These are phyloP conservation scores for Hemisphaericaspora xylofermentans DNA, from an alignment of 1,139 yeast genomes.

Conservation along the genomic window DNA sequence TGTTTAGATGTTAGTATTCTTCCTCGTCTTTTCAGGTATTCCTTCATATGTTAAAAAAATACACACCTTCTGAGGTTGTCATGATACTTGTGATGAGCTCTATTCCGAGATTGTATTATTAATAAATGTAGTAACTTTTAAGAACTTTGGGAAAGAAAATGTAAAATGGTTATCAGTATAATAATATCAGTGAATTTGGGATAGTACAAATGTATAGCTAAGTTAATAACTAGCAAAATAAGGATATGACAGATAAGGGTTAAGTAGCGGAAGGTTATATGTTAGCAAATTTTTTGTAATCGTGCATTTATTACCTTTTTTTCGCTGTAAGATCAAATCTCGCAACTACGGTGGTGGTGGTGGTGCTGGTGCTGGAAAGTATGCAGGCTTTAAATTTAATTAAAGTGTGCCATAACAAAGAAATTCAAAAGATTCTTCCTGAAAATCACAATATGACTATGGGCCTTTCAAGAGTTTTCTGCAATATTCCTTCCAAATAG, in stretches of 20 bases:
- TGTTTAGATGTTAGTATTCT: not conserved
- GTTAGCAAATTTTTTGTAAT: too few relatives aligned
- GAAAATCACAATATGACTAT: not conserved
- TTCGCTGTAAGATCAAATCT: too few relatives aligned
- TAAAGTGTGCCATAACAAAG: not conserved
- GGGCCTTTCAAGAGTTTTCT: not conserved
- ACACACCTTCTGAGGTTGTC: slow-evolving; percentile 12
- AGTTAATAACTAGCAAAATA: too few relatives aligned
- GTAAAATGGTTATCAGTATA: too few relatives aligned
- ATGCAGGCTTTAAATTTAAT: not conserved
- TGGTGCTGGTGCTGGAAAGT: not conserved
- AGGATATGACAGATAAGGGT: too few relatives aligned
- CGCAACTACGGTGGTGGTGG: not conserved
- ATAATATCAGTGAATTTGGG: too few relatives aligned
- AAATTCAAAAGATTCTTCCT: not conserved
- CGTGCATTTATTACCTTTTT: too few relatives aligned
- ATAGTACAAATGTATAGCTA: too few relatives aligned
- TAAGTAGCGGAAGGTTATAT: too few relatives aligned
- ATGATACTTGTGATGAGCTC: too few relatives aligned
- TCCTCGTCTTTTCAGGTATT: not conserved
- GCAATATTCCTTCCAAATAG: not conserved
- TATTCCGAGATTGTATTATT: not conserved
- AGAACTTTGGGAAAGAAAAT: not conserved
- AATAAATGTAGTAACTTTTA: not conserved
- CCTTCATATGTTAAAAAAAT: not conserved